Percentiles rank a stretch among this genome's conserved stretches.
Evolutionary conservation across 164 flowering plant species (phyloP).

Genomic region (Vitis labrusca): DNA sequence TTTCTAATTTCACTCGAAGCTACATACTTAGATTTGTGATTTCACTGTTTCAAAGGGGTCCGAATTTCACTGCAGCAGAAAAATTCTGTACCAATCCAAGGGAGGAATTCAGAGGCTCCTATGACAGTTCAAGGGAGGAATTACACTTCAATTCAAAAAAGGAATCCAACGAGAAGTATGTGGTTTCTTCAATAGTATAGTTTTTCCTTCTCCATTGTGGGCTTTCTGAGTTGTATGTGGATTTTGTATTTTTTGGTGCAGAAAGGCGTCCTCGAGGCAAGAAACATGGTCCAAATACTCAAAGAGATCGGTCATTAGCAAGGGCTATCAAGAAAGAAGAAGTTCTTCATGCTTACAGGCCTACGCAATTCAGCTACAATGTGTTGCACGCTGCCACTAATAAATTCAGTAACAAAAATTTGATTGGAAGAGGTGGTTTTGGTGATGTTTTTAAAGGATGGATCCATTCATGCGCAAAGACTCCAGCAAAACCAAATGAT

Average conservation of each 20-base stretch:
- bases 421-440: slow-evolving; percentile 38
- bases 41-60: background rate
- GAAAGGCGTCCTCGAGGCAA: background rate
- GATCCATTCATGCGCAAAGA: slow-evolving; percentile 18
- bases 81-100: too few species aligned
- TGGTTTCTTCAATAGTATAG: background rate
- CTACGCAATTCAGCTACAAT: slow-evolving; percentile 7
- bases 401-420: slow-evolving; percentile 21
- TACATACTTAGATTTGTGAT: background rate
- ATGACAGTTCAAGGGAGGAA: too few species aligned
- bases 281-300: background rate
- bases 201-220: background rate
- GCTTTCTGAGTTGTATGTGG: background rate
- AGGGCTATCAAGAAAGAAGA: background rate
- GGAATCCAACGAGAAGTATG: too few species aligned
- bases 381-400: slow-evolving; percentile 23
- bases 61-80: background rate
- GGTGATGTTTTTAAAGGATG: slow-evolving; percentile 37
- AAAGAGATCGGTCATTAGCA: background rate
- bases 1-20: background rate
- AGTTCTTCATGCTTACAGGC: slow-evolving; percentile 4
- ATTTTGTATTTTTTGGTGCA: background rate
- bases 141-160: too few species aligned
- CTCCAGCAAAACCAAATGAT: slow-evolving; percentile 17
- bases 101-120: too few species aligned